These are phyloP conservation scores for Endoconidiophora laricicola DNA, from an alignment of 2,329 filamentous ascomycete species.

Conservation along the genomic window DNA sequence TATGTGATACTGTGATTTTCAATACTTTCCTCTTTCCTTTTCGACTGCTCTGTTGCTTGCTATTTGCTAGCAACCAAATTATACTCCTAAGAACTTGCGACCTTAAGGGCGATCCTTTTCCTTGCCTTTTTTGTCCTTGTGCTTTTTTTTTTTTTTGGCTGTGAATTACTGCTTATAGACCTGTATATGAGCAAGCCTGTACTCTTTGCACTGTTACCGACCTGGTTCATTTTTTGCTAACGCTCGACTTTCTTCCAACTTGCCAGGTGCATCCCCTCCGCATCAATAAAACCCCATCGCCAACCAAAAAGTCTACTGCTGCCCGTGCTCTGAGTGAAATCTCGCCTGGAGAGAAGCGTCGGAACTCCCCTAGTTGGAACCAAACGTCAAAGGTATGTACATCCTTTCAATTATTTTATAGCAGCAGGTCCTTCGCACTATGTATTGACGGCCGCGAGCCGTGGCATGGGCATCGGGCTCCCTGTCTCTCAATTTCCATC, in stretches of 20 bases:
- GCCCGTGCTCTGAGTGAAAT: conserved; percentile 77
- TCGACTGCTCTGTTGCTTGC: not conserved
- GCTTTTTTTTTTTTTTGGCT: not conserved
- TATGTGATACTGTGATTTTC: no score
- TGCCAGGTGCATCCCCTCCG: conserved; percentile 57
- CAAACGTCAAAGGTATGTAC: conserved; percentile 51
- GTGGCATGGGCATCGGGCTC: not conserved
- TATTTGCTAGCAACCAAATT: not conserved
- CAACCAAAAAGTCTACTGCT: conserved; percentile 8
- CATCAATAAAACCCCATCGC: conserved; percentile 52
- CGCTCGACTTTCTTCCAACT: conserved; percentile 8
- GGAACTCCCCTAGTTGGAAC: conserved; percentile 87
- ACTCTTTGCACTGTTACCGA: no score
- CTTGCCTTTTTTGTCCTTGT: not conserved
- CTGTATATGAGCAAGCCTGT: not conserved
- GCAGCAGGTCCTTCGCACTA: no score
- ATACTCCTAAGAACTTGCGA: not conserved
- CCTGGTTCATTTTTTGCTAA: not conserved
- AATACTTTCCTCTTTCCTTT: not conserved
- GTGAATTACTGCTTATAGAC: not conserved
- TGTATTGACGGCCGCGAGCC: no score
- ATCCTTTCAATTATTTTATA: not conserved
- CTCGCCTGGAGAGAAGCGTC: conserved; percentile 65
- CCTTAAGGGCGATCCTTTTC: not conserved
- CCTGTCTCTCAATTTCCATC: conserved; percentile 13